Evolutionary conservation across 2,329 filamentous ascomycete species (phyloP), one percentile per base, ranked within the genome.

Genomic region (Furcasterigmium sp.): DNA sequence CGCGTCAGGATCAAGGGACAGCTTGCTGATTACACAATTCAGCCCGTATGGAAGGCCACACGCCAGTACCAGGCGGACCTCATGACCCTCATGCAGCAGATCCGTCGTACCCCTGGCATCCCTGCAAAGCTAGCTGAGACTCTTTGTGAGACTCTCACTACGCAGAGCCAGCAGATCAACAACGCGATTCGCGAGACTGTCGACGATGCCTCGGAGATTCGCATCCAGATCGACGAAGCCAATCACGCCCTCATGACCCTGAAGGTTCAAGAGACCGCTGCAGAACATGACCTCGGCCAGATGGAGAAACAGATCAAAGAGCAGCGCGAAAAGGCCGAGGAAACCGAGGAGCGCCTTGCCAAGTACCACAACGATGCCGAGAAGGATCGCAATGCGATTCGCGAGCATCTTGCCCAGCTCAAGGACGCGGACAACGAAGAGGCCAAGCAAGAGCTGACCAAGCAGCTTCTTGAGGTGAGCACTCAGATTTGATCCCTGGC

Each of bases 141-240:
- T 23, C 42, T 50, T 19, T 50, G 48, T 14, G 39, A 47, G 3
- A 44, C 44, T 8, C 44, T 50, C n/a, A 45, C 46, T 30, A 41
- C 40, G 21, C 60, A 63, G 41, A 45, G 51, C 8, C 58, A 62
- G 20, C 56, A 50, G 14, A 53, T 68, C 29, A 53, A 53, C 40
- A 54, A 58, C 30, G 41, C 46, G 14, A 43, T 50, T 28, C 48
- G 48, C 3, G 46, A 49, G 30, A 47, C 42, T 11, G 45, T 50
- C 35, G 48, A 49, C 13, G 48, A 50, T 29, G 44, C 48, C 19
- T 42, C 48, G 9, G 48, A 50, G n/a, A 39, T 67, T 2, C 53
- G 56, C 14, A 53, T 52, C 5, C 58, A 65, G 36, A 45, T 67
- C 5, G 47, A 51, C 17, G 50, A 48, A 3, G 65, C 66, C 50